Percentiles rank a stretch among this genome's conserved stretches.
Conservation (phyloP, 129 eudicot genomes). For the Oenanthe sinensis region DNA sequence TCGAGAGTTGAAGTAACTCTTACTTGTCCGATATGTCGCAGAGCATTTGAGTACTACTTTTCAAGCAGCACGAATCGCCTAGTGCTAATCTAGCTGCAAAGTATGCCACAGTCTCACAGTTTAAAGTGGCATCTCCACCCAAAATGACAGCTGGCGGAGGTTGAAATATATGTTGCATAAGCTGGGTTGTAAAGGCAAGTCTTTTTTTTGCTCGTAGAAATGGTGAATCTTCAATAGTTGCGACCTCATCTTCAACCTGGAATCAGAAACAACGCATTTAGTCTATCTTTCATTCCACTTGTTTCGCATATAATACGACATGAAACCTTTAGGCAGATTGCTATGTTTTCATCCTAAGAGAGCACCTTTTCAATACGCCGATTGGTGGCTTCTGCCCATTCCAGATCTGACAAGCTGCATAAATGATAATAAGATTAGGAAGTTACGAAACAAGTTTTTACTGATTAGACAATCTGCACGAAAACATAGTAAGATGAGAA, state of each 20-base stretch:
- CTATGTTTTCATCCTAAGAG: background rate
- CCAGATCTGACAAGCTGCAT: constrained; percentile 35
- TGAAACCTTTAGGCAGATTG: background rate
- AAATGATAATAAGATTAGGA: constrained; percentile 5
- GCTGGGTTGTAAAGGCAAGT: constrained; percentile 42
- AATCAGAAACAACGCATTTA: constrained; percentile 8
- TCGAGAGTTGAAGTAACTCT: constrained; percentile 11
- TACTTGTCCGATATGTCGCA: constrained; percentile 27
- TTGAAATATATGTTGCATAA: constrained; percentile 52
- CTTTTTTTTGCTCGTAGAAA: constrained; percentile 33
- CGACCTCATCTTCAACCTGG: constrained; percentile 33
- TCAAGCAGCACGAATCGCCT: constrained; percentile 46
- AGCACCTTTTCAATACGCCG: constrained; percentile 47
- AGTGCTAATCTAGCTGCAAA: constrained; percentile 45
- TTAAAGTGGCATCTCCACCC: constrained; percentile 35
- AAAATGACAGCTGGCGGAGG: constrained; percentile 45
- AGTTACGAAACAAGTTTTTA: background rate
- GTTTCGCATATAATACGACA: background rate
- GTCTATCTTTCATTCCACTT: background rate
- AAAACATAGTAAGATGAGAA: background rate
- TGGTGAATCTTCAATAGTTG: constrained; percentile 18
- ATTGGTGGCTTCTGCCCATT: constrained; percentile 46
- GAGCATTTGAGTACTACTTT: constrained; percentile 20
- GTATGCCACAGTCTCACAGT: constrained; percentile 41
- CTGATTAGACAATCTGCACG: too few relatives aligned